Conservation (phyloP, 257 asterid species). For the Jacaranda mimosifolia region DNA sequence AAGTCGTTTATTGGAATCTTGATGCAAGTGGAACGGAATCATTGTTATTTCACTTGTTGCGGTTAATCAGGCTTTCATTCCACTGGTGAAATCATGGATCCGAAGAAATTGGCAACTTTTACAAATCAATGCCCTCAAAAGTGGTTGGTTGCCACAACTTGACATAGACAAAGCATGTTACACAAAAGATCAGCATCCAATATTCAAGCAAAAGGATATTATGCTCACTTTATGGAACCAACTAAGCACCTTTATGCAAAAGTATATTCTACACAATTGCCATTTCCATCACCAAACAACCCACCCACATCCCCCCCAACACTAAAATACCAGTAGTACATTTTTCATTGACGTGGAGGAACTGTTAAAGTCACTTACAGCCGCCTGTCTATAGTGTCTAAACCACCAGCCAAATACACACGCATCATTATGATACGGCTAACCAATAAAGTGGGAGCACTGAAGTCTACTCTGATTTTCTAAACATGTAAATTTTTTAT, state of each 20-base stretch:
- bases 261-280: conserved; percentile 17
- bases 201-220: conserved; percentile 35
- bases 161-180: conserved; percentile 39
- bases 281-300: conserved; percentile 39
- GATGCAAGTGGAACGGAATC: conserved; percentile 43
- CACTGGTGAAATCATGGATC: conserved; percentile 35
- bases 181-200: conserved; percentile 42
- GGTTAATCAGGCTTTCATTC: conserved; percentile 29
- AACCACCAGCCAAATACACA: conserved; percentile 24
- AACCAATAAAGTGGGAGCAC: conserved; percentile 17
- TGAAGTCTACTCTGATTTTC: background rate
- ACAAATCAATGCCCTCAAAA: conserved; percentile 22
- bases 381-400: background rate
- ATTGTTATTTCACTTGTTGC: conserved; percentile 22
- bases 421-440: background rate
- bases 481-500: background rate
- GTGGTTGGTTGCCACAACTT: conserved; percentile 38
- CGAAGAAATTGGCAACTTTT: conserved; percentile 17
- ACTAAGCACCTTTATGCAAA: conserved; percentile 35
- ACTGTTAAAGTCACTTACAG: conserved; percentile 24
- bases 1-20: conserved; percentile 31
- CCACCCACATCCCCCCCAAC: conserved; percentile 30
- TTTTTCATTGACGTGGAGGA: background rate
- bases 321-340: conserved; percentile 11
- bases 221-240: conserved; percentile 42